Conservation (phyloP, 257 asterid species). For the Petrea volubilis region DNA sequence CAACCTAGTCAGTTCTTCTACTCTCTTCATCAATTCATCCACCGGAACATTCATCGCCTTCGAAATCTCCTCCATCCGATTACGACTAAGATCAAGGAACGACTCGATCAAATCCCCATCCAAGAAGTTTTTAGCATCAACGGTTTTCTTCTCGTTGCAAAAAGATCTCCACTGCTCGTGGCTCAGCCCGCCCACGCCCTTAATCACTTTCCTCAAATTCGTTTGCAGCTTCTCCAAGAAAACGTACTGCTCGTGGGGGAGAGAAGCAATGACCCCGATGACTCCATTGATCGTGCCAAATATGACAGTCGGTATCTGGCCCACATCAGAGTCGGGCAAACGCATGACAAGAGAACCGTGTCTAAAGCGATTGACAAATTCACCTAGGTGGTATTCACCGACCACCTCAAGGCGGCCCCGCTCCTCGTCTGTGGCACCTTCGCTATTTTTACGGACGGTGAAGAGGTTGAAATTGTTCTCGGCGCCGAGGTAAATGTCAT, state of each 20-base stretch:
- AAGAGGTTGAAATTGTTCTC: conserved; percentile 72
- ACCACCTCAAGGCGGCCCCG: conserved; percentile 84
- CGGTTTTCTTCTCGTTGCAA: conserved; percentile 86
- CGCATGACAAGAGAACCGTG: conserved; percentile 86
- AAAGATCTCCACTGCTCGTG: conserved; percentile 99
- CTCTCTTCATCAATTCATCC: conserved; percentile 96
- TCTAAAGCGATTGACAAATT: conserved; percentile 71
- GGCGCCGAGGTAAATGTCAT: conserved; percentile 71
- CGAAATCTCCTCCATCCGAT: conserved; percentile 78
- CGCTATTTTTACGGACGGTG: conserved; percentile 88
- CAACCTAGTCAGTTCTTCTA: conserved; percentile 92
- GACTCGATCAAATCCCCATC: conserved; percentile 96
- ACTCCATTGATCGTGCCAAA: conserved; percentile 81
- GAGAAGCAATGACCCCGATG: conserved; percentile 77
- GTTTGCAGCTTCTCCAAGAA: conserved; percentile 76
- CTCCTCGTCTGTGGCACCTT: conserved; percentile 96
- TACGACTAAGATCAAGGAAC: conserved; percentile 79
- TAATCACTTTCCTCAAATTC: conserved; percentile 80
- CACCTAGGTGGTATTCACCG: conserved; percentile 85
- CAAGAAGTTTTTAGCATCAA: conserved; percentile 78
- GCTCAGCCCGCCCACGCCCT: conserved; percentile 95
- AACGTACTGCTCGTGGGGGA: conserved; percentile 64
- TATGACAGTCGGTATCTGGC: conserved; percentile 77
- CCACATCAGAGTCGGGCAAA: conserved; percentile 74
- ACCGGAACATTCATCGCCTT: conserved; percentile 70